phyloP scores from a whole-genome alignment of 495 filamentous ascomycete genomes.

The Lasiosphaeriaceae sp. region DNA sequence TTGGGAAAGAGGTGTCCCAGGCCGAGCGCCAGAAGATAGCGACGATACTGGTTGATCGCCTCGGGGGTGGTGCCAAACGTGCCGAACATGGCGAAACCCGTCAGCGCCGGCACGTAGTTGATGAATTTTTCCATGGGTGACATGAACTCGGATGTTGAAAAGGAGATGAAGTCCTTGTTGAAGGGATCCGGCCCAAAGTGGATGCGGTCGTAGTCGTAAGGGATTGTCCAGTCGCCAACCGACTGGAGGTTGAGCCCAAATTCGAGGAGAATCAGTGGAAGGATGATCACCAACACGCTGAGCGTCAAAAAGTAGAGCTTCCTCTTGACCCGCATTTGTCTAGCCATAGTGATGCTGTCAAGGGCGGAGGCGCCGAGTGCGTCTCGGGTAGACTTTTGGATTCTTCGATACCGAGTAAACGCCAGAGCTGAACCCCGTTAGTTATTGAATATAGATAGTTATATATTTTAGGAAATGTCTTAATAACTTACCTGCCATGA shows the following conservation, averaged over 20 bases:
- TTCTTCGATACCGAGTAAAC: slow-evolving; percentile 61
- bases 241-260: slow-evolving; percentile 52
- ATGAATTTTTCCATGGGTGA: slow-evolving; percentile 50
- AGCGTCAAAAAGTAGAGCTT: slow-evolving; percentile 77
- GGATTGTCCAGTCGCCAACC: slow-evolving; percentile 51
- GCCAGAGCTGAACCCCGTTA: slow-evolving; percentile 51
- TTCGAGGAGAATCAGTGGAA: slow-evolving; percentile 61
- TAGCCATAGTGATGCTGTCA: slow-evolving; percentile 36
- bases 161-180: slow-evolving; percentile 57
- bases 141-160: slow-evolving; percentile 52
- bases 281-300: slow-evolving; percentile 58
- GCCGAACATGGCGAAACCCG: slow-evolving; percentile 60
- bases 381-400: slow-evolving; percentile 57
- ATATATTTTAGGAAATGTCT: not conserved
- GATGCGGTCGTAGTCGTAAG: slow-evolving; percentile 32
- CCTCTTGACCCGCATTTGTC: slow-evolving; percentile 58
- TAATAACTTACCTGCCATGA: slow-evolving; percentile 66
- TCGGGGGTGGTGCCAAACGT: slow-evolving; percentile 83
- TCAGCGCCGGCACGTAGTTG: slow-evolving; percentile 62
- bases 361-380: slow-evolving; percentile 49
- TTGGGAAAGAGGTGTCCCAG: slow-evolving; percentile 47
- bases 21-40: slow-evolving; percentile 46
- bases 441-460: slow-evolving; percentile 10
- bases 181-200: slow-evolving; percentile 30
- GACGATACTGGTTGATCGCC: slow-evolving; percentile 67